Conservation (phyloP, 805 yeast genomes). For the Millerozyma miso region DNA sequence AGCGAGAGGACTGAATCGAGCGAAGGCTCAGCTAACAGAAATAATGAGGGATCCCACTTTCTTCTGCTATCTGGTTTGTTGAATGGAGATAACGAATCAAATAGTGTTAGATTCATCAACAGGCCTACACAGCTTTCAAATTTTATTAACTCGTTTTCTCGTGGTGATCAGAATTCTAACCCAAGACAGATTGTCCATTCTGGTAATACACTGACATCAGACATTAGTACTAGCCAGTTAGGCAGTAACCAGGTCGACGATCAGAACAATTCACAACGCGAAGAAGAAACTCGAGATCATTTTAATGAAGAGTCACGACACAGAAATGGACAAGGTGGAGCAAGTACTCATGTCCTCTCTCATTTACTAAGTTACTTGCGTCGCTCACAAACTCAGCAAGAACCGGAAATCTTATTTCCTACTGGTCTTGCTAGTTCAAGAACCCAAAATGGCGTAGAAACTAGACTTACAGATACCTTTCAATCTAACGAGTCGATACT, state of each 20-base stretch:
- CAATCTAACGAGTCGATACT: slow-evolving; percentile 14
- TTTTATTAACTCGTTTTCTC: slow-evolving; percentile 2
- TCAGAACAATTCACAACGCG: not conserved
- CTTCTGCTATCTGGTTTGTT: not conserved
- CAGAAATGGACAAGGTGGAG: not conserved
- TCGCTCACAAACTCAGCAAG: slow-evolving; percentile 9
- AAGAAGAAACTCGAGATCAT: not conserved
- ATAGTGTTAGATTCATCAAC: slow-evolving; percentile 2
- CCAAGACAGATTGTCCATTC: slow-evolving; percentile 10
- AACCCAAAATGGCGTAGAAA: slow-evolving; percentile 35
- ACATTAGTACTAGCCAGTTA: not conserved
- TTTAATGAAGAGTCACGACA: not conserved
- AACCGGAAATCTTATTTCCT: slow-evolving; percentile 31
- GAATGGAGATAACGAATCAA: slow-evolving; percentile 2
- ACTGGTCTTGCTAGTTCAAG: slow-evolving; percentile 48
- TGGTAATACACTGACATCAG: slow-evolving; percentile 9
- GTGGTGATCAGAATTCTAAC: slow-evolving; percentile 1
- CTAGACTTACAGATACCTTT: slow-evolving; percentile 16
- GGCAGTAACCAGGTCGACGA: not conserved
- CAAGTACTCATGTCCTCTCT: slow-evolving; percentile 10
- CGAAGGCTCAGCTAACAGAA: not conserved
- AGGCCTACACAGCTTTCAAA: slow-evolving; percentile 1
- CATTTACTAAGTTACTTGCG: slow-evolving; percentile 18
- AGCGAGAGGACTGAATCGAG: not conserved
- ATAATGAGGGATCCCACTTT: not conserved